Evolutionary conservation across 139 green algal species (phyloP), one percentile per base, ranked within the genome.

Genomic region (Chlamydomonas eustigma): DNA sequence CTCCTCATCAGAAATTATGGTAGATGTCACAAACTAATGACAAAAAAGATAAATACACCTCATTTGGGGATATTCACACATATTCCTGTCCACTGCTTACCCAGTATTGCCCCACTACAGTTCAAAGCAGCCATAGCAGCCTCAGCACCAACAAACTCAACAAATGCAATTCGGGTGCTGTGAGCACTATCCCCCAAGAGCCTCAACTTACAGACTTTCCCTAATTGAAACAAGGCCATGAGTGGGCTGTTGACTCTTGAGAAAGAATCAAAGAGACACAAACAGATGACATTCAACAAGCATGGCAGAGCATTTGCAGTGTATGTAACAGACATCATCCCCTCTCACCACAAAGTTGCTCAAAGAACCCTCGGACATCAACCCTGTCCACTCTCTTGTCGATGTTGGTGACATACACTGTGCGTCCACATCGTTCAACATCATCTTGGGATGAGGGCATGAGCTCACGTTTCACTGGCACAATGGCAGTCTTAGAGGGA

Each of bases 401-500:
- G 32, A 97, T 93, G 85, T 97, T 97, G 50, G 91, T 88, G 36
- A 91, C 90, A 76, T 97, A 97, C 2, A 97, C 89, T 8, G 93
- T 97, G 71, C 93, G 84, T 22, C 74, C 80, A 78, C 93, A 94
- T 2, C 80, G 74, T 44, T 81, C 77, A 74, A 87, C 64, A 32
- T 76, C 91, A 8, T 87, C 69, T 38, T 73, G 63, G 31, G 84
- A 85, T 50, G 83, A 74, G 28, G 93, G 81, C 87, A 95, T 90
- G 39, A 91, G 93, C 37, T 91, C 82, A 28, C 87, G 87, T 83
- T 96, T 97, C n/a, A 98, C 94, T 2, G 94, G 94, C 22, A 97
- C 87, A 75, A 98, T 98, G 36, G 94, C 91, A 1, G 94, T 98
- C 79, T 96, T 97, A 39, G 87, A 95, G 24, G 90, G 94, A 58